Percentiles rank a stretch among this genome's conserved stretches.
Evolutionary conservation across 805 yeast species (phyloP).

Genomic region (Ogataea corticis): DNA sequence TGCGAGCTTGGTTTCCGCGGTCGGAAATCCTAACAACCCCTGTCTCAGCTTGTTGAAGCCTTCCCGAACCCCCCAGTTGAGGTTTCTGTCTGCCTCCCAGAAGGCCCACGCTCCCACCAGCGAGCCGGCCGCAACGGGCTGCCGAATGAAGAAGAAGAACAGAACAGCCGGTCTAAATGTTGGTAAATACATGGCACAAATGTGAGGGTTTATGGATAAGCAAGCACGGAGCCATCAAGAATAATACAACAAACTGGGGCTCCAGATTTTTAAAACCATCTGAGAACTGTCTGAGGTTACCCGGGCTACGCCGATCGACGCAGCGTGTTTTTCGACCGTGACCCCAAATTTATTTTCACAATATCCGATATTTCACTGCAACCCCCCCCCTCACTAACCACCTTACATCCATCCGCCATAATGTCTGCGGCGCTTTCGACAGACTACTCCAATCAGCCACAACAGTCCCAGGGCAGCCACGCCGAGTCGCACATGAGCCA

Average conservation of each 20-base stretch:
- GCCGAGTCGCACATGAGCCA: constrained; percentile 14
- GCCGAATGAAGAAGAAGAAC: constrained; percentile 37
- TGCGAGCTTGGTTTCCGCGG: constrained; percentile 30
- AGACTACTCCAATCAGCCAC: constrained; percentile 18
- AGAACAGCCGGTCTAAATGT: constrained; percentile 39
- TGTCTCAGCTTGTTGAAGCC: constrained; percentile 31
- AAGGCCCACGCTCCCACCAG: constrained; percentile 34
- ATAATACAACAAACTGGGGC: too few species aligned
- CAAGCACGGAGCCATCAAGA: too few species aligned
- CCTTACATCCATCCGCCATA: neutral
- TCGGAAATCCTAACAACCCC: constrained; percentile 34
- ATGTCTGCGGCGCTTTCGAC: constrained; percentile 20
- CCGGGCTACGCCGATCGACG: constrained; percentile 8
- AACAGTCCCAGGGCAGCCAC: constrained; percentile 10
- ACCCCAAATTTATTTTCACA: neutral
- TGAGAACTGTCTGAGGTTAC: neutral
- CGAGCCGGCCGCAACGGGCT: constrained; percentile 38
- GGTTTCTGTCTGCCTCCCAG: constrained; percentile 39
- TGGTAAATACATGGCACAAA: constrained; percentile 24
- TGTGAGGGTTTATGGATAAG: too few species aligned
- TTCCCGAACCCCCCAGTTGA: constrained; percentile 33
- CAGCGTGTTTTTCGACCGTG: neutral
- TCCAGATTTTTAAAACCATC: too few species aligned
- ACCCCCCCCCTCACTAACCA: neutral
- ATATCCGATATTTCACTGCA: constrained; percentile 10